Percentiles rank a stretch among this genome's conserved stretches.
phyloP scores from a whole-genome alignment of 1,139 yeast species.

The Debaryomycetaceae sp. region DNA sequence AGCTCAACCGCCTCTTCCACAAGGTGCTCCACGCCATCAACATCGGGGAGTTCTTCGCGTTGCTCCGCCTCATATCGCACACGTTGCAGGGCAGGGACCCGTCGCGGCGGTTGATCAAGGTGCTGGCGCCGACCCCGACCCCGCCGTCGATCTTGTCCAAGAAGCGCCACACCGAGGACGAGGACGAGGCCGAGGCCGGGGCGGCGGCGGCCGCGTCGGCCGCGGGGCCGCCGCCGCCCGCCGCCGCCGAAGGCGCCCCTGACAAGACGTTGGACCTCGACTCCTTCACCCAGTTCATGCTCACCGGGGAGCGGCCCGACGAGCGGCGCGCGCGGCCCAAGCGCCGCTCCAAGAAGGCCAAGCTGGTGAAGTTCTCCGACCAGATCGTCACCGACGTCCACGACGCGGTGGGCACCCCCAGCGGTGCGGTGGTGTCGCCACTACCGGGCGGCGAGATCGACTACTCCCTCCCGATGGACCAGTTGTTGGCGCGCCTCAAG shows the following conservation, averaged over 20 bases:
- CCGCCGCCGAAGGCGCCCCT: slow-evolving; percentile 5
- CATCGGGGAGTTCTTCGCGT: slow-evolving; percentile 74
- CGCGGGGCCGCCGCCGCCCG: not conserved
- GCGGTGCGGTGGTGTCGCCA: slow-evolving; percentile 20
- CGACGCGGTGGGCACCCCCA: slow-evolving; percentile 22
- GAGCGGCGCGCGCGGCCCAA: slow-evolving; percentile 27
- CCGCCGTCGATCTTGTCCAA: slow-evolving; percentile 66
- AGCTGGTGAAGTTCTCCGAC: slow-evolving; percentile 70
- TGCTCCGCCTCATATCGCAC: slow-evolving; percentile 62
- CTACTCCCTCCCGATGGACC: slow-evolving; percentile 70
- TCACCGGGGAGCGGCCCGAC: slow-evolving; percentile 67
- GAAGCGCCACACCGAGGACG: slow-evolving; percentile 45
- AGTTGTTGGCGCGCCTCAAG: slow-evolving; percentile 45
- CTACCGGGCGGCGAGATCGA: slow-evolving; percentile 35
- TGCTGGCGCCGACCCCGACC: slow-evolving; percentile 56
- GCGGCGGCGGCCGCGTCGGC: slow-evolving; percentile 9
- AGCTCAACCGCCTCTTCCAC: slow-evolving; percentile 47
- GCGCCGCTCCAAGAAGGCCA: slow-evolving; percentile 37
- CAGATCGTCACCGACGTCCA: slow-evolving; percentile 48
- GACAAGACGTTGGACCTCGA: slow-evolving; percentile 55
- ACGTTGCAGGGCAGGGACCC: slow-evolving; percentile 46
- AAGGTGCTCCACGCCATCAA: slow-evolving; percentile 50
- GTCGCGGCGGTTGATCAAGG: slow-evolving; percentile 43
- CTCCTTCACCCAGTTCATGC: slow-evolving; percentile 66
- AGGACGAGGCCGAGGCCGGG: slow-evolving; percentile 27